Conservation (phyloP, 140 eudicot genomes). For the Bidens hawaiensis region DNA sequence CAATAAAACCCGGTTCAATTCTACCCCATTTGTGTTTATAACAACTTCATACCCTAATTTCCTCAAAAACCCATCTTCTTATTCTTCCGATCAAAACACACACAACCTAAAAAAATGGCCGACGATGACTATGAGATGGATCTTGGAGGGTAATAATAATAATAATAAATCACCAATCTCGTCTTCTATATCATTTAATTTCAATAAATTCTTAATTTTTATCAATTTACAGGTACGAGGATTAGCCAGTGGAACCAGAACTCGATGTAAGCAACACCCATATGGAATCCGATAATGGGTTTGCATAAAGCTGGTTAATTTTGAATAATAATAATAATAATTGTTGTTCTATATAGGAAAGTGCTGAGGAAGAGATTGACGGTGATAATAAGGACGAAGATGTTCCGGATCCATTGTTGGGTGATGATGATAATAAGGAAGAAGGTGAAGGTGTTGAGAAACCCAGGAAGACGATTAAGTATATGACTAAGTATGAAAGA, state of each 20-base stretch:
- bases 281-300: neutral
- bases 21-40: too few species aligned
- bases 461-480: constrained; percentile 81
- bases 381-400: constrained; percentile 58
- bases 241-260: constrained; percentile 79
- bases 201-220: neutral
- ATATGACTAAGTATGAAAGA: constrained; percentile 93
- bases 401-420: constrained; percentile 50
- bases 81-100: too few species aligned
- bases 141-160: constrained; percentile 47
- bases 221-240: constrained; percentile 47
- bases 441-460: constrained; percentile 50
- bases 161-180: neutral
- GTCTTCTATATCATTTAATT: neutral
- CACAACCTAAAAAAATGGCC: constrained; percentile 38
- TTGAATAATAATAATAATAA: neutral
- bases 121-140: constrained; percentile 81
- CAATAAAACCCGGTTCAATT: too few species aligned
- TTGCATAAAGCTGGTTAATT: too few species aligned
- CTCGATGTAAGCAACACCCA: constrained; percentile 54
- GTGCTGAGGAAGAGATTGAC: constrained; percentile 73
- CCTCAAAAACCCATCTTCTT: too few species aligned
- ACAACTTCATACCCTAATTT: too few species aligned
- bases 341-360: constrained; percentile 38
- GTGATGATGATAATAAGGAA: constrained; percentile 58